Percentiles rank a stretch among this genome's conserved stretches.
These are phyloP conservation scores for Persicaria tinctoria DNA, from an alignment of 148 eudicot species.

Conservation along the genomic window DNA sequence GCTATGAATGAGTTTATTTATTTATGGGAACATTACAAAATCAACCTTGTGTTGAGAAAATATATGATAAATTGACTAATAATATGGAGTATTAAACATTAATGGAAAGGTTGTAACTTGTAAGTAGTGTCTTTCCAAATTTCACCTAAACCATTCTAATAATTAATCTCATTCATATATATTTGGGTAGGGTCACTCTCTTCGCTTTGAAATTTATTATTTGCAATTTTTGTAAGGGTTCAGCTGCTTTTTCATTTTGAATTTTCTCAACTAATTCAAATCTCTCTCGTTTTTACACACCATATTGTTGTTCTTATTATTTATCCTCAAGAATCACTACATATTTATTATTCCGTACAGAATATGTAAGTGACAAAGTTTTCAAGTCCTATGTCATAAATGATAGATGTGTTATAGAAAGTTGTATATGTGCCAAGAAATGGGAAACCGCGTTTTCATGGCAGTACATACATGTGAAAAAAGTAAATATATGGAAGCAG, in stretches of 20 bases:
- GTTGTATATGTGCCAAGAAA: not conserved
- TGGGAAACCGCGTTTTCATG: not conserved
- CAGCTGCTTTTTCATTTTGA: not conserved
- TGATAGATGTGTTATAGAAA: not conserved
- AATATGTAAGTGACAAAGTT: too few species aligned
- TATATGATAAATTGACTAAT: not conserved
- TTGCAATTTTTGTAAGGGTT: not conserved
- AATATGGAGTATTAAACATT: not conserved
- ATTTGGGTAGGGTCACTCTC: not conserved
- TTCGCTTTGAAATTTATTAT: not conserved
- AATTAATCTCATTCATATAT: not conserved
- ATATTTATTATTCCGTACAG: too few species aligned
- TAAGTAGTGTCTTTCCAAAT: constrained; percentile 4
- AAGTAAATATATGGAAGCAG: not conserved
- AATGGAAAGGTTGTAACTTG: constrained; percentile 4
- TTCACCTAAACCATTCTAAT: constrained; percentile 8
- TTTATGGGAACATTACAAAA: not conserved
- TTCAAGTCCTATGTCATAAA: not conserved
- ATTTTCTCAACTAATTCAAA: not conserved
- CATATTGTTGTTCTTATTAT: not conserved
- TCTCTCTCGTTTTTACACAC: not conserved
- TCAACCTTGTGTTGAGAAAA: not conserved
- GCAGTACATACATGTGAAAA: not conserved
- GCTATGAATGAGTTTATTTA: too few species aligned
- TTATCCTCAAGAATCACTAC: too few species aligned